These are phyloP conservation scores for Lactarius pseudohatsudake DNA, from an alignment of 768 basidiomycete genomes.

Conservation along the genomic window DNA sequence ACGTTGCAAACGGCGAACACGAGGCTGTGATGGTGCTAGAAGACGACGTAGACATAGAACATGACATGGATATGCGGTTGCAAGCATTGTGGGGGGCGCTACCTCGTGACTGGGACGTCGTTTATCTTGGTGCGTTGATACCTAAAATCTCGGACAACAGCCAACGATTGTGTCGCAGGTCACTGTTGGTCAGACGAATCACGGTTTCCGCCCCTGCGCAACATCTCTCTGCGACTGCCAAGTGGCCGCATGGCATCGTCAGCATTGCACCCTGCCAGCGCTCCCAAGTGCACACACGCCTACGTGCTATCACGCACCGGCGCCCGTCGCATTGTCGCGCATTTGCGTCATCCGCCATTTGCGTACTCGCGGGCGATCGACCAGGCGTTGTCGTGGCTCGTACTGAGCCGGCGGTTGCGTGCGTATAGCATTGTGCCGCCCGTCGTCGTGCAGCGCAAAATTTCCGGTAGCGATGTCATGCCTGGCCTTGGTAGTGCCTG, in stretches of 20 bases:
- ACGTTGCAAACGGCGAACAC: constrained; percentile 37
- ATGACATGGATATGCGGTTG: constrained; percentile 49
- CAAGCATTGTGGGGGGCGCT: constrained; percentile 48
- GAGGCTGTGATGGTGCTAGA: constrained; percentile 61
- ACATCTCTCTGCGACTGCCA: constrained; percentile 19
- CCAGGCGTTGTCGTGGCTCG: constrained; percentile 68
- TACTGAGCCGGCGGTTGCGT: constrained; percentile 53
- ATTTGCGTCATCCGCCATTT: constrained; percentile 62
- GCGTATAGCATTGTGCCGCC: constrained; percentile 69
- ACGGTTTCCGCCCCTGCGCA: constrained; percentile 41
- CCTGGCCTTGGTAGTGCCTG: constrained; percentile 53
- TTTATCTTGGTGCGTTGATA: constrained; percentile 57
- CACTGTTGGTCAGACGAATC: constrained; percentile 81
- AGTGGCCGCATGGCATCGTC: constrained; percentile 25
- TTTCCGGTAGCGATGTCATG: constrained; percentile 53
- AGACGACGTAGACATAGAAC: constrained; percentile 80
- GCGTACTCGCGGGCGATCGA: constrained; percentile 79
- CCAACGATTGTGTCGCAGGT: constrained; percentile 42
- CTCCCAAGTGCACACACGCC: constrained; percentile 72
- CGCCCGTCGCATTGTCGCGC: constrained; percentile 57
- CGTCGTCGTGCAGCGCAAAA: constrained; percentile 64
- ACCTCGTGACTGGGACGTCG: constrained; percentile 68
- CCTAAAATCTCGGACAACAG: constrained; percentile 4
- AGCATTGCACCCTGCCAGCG: constrained; percentile 54
- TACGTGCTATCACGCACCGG: constrained; percentile 62